phyloP scores from a whole-genome alignment of 306 rosid species.

The Abrus pulchellus region DNA sequence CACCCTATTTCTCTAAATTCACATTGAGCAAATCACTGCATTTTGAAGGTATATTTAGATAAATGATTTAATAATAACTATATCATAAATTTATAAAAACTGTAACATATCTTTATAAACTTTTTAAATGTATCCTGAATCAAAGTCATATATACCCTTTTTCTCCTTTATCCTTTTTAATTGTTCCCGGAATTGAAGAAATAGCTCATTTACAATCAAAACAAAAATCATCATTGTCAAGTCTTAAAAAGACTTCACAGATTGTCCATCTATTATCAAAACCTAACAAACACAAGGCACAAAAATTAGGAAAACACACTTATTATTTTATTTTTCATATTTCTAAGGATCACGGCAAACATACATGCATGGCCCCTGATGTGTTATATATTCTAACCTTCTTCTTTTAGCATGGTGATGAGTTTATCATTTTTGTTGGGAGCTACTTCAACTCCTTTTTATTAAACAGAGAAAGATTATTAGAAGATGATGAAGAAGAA shows the following conservation, averaged over 20 bases:
- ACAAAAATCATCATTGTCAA: background rate
- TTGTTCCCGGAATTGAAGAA: too few relatives aligned
- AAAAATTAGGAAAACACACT: background rate
- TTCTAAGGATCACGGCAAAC: background rate
- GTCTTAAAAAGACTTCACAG: background rate
- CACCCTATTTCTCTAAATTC: too few relatives aligned
- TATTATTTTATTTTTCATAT: background rate
- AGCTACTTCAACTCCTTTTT: conserved; percentile 33
- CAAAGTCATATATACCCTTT: background rate
- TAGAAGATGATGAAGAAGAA: conserved; percentile 31
- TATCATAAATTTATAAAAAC: too few relatives aligned
- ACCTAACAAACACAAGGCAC: conserved; percentile 7
- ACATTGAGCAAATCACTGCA: too few relatives aligned
- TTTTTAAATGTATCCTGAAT: too few relatives aligned
- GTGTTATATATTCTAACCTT: background rate
- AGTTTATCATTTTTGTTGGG: conserved; percentile 38
- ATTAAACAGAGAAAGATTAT: conserved; percentile 27
- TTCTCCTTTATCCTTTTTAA: background rate
- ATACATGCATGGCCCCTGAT: conserved; percentile 36
- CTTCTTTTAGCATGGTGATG: conserved; percentile 7
- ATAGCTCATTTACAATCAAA: background rate
- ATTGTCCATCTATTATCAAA: background rate
- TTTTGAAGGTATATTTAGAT: too few relatives aligned
- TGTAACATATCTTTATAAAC: too few relatives aligned
- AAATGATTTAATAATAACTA: too few relatives aligned